These are phyloP conservation scores for Coelastrella sp. DNA, from an alignment of 139 green algal genomes.

Conservation along the genomic window DNA sequence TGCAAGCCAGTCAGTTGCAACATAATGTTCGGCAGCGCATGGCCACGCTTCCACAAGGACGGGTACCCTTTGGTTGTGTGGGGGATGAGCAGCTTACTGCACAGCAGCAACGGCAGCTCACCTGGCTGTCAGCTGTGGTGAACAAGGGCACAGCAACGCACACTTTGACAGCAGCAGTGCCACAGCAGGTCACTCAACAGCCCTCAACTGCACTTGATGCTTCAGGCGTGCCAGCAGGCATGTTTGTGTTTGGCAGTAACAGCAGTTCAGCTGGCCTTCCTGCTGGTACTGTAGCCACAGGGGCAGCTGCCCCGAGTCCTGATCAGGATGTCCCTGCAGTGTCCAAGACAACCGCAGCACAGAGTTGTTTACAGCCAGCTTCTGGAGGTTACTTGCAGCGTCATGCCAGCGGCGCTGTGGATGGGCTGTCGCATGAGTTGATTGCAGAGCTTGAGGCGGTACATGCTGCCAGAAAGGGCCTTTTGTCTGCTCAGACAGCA, in stretches of 20 bases:
- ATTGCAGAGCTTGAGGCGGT: conserved; percentile 44
- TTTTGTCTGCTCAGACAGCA: not conserved
- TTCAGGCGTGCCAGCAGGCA: conserved; percentile 34
- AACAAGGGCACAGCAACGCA: not conserved
- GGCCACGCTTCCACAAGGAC: not conserved
- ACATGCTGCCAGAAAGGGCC: conserved; percentile 11
- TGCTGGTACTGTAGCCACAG: not conserved
- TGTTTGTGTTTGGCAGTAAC: conserved; percentile 47
- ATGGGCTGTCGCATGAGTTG: conserved; percentile 22
- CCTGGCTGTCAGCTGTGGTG: conserved; percentile 50
- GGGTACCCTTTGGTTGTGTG: not conserved
- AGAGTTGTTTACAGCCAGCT: not conserved
- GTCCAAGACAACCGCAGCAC: too few species aligned
- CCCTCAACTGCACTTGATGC: too few species aligned
- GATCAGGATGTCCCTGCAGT: too few species aligned
- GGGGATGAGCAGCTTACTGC: not conserved
- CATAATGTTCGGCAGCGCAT: not conserved
- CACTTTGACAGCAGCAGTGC: not conserved
- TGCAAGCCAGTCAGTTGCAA: not conserved
- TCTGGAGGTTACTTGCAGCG: not conserved
- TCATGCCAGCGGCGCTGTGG: conserved; percentile 7
- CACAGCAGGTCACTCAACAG: not conserved
- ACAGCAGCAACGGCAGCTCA: conserved; percentile 41
- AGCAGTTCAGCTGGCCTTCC: conserved; percentile 11
- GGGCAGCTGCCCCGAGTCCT: not conserved